These are phyloP conservation scores for Viola odorata DNA, from an alignment of 345 rosid species.

Conservation along the genomic window DNA sequence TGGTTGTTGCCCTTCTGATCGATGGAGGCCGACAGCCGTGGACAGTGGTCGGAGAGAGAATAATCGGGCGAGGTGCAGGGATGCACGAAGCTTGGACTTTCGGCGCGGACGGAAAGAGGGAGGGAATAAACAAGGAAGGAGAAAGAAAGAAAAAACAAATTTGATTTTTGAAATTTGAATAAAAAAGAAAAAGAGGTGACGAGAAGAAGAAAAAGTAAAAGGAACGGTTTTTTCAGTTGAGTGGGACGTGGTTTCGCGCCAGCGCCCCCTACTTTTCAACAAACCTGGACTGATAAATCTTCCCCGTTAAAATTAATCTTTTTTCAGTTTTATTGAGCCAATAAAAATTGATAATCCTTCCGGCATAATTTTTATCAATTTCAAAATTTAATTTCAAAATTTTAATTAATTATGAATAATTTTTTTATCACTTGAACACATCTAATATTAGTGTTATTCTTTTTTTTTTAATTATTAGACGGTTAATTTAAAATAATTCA, in stretches of 20 bases:
- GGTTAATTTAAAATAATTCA: no score
- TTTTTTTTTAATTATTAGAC: no score
- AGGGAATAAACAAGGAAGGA: not conserved
- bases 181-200: not conserved
- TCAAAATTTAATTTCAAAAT: no score
- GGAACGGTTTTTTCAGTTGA: slow-evolving; percentile 32
- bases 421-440: no score
- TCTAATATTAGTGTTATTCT: no score
- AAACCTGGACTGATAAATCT: no score
- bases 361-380: no score
- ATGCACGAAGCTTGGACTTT: no score
- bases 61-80: not conserved
- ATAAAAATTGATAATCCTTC: no score
- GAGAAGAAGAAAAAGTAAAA: slow-evolving; percentile 8
- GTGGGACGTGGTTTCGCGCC: slow-evolving; percentile 70
- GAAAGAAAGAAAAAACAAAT: not conserved
- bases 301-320: no score
- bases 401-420: no score
- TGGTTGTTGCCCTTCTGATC: not conserved
- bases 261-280: slow-evolving; percentile 67
- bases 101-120: not conserved
- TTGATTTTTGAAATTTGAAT: not conserved
- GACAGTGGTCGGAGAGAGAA: not conserved
- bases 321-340: no score
- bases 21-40: not conserved